phyloP scores from a whole-genome alignment of 495 filamentous ascomycete genomes.

The Lichina pygmaea region DNA sequence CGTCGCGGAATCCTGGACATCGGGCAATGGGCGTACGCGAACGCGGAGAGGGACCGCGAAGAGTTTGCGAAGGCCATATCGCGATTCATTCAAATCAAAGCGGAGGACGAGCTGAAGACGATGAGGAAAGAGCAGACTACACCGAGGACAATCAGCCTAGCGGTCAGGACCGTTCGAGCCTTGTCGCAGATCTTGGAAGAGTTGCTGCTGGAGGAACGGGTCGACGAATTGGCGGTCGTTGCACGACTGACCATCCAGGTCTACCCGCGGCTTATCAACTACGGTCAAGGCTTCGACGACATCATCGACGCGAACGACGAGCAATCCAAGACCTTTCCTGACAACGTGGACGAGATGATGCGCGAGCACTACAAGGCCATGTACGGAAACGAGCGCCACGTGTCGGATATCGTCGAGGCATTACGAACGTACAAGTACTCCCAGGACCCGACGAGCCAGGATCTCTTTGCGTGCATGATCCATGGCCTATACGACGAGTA shows the following conservation, averaged over 20 bases:
- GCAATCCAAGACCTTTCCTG: conserved; percentile 48
- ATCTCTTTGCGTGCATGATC: conserved; percentile 95
- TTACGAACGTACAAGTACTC: conserved; percentile 71
- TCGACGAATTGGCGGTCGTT: conserved; percentile 29
- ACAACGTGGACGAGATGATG: conserved; percentile 69
- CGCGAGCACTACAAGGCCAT: conserved; percentile 89
- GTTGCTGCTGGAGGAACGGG: conserved; percentile 15
- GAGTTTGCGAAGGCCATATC: conserved; percentile 36
- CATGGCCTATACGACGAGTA: conserved; percentile 96
- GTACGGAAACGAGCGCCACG: conserved; percentile 68
- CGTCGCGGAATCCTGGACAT: conserved; percentile 55
- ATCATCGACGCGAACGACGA: conserved; percentile 67
- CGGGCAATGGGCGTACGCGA: conserved; percentile 50
- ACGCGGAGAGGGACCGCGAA: conserved; percentile 23
- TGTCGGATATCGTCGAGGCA: conserved; percentile 52
- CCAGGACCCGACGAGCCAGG: conserved; percentile 55
- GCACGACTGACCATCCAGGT: conserved; percentile 74
- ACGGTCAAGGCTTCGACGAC: conserved; percentile 72
- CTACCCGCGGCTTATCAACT: conserved; percentile 90
- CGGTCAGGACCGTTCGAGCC: conserved; percentile 60
- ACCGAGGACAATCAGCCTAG: conserved; percentile 41
- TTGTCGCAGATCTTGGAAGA: conserved; percentile 58
- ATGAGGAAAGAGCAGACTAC: conserved; percentile 32
- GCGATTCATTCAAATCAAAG: conserved; percentile 58
- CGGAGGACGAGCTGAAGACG: conserved; percentile 47